These are phyloP conservation scores for Amphirosellinia nigrospora DNA, from an alignment of 495 filamentous ascomycete genomes.

Conservation along the genomic window DNA sequence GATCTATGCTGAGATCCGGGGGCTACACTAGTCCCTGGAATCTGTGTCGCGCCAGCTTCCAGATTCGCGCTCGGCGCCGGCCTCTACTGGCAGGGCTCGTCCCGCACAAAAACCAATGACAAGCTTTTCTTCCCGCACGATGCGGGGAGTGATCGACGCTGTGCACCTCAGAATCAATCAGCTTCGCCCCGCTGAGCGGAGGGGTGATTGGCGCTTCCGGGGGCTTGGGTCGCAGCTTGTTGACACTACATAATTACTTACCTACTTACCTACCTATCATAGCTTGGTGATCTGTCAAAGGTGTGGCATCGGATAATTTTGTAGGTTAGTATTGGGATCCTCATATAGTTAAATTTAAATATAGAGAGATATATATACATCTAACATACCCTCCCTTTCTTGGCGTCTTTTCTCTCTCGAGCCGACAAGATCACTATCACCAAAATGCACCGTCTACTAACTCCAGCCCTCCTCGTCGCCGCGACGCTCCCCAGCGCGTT, in stretches of 20 bases:
- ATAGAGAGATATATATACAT: constrained; percentile 11
- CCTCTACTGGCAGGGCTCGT: neutral
- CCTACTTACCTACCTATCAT: neutral
- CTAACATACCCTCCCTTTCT: neutral
- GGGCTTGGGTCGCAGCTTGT: neutral
- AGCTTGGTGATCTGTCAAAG: neutral
- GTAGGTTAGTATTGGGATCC: too few relatives aligned
- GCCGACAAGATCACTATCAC: neutral
- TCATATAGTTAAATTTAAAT: too few relatives aligned
- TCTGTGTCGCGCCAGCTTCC: constrained; percentile 16
- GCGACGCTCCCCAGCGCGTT: constrained; percentile 32
- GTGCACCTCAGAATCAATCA: too few relatives aligned
- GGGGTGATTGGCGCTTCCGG: neutral
- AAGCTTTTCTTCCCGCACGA: constrained; percentile 20
- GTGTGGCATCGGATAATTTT: neutral
- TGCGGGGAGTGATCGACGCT: constrained; percentile 1
- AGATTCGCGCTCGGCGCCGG: constrained; percentile 13
- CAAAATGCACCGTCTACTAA: constrained; percentile 30
- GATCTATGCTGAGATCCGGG: neutral
- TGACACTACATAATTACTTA: neutral
- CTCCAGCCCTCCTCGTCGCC: constrained; percentile 27
- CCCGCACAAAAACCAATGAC: constrained; percentile 14
- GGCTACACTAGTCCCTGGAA: neutral
- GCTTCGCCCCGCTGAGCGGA: neutral
- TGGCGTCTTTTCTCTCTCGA: neutral